A percentile compares a stretch with the other conserved stretches of the same genome.
These are phyloP conservation scores for Suhomyces sp. DNA, from an alignment of 805 yeast species.

Conservation along the genomic window DNA sequence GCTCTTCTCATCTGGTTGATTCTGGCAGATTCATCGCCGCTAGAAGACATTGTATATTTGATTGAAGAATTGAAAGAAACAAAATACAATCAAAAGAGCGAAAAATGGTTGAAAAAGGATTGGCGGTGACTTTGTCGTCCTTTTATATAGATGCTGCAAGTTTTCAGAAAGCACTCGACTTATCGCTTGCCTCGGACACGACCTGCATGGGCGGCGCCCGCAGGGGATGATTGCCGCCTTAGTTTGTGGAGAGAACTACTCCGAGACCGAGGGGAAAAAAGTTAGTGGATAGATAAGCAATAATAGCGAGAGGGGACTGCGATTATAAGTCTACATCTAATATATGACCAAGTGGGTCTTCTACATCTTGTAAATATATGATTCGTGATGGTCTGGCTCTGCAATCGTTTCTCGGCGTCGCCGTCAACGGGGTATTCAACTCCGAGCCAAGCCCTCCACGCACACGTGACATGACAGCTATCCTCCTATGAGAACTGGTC, in stretches of 20 bases:
- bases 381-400: too few relatives aligned
- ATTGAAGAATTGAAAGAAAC: background rate
- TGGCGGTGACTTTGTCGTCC: background rate
- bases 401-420: background rate
- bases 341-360: too few relatives aligned
- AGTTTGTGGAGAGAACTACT: background rate
- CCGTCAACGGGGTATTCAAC: background rate
- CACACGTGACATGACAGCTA: background rate
- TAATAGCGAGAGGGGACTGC: too few relatives aligned
- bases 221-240: background rate
- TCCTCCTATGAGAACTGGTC: background rate
- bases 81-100: background rate
- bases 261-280: slow-evolving; percentile 1
- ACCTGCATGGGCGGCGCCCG: background rate
- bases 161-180: background rate
- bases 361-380: too few relatives aligned
- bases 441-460: background rate
- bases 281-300: too few relatives aligned
- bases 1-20: slow-evolving; percentile 41
- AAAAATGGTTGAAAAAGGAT: background rate
- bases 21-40: slow-evolving; percentile 13
- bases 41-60: background rate
- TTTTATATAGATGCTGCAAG: background rate
- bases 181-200: background rate
- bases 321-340: too few relatives aligned